Percentiles rank a stretch among this genome's conserved stretches.
Conservation (phyloP, 139 green algal species). For the Tetraselmis chui region DNA sequence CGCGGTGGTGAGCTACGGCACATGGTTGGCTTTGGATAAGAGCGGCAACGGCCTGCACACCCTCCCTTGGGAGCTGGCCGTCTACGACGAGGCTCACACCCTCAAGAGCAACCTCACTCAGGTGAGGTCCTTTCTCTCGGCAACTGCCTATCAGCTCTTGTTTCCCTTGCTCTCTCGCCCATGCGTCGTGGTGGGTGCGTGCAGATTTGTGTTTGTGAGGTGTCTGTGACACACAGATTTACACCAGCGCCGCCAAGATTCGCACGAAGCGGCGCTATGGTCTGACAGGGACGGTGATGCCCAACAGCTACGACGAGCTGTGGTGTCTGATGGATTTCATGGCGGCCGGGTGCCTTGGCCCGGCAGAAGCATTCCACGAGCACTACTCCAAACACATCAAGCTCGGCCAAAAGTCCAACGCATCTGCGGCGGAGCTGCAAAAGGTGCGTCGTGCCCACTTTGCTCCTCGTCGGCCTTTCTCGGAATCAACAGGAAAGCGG, state of each 20-base stretch:
- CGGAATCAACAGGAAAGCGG: no score
- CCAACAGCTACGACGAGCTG: constrained; percentile 60
- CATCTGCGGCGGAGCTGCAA: not conserved
- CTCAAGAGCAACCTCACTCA: constrained; percentile 48
- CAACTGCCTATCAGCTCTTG: no score
- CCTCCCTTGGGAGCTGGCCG: constrained; percentile 25
- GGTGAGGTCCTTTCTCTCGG: no score
- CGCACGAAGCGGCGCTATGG: constrained; percentile 32
- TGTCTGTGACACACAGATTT: constrained; percentile 2
- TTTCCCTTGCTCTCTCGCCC: no score
- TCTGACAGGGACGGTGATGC: constrained; percentile 47
- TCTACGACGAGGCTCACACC: constrained; percentile 23
- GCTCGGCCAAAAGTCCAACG: constrained; percentile 20
- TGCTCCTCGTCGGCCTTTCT: not conserved
- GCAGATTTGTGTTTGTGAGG: not conserved
- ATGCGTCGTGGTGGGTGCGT: constrained; percentile 12
- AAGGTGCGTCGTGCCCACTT: no score
- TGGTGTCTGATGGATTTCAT: constrained; percentile 38
- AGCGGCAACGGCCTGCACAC: not conserved
- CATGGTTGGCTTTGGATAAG: not conserved
- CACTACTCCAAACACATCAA: constrained; percentile 32
- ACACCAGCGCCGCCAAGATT: constrained; percentile 19
- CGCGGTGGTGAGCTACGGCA: not conserved
- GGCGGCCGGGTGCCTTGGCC: constrained; percentile 25
- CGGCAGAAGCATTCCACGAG: constrained; percentile 25